These are phyloP conservation scores for Mycena olivaceomarginata DNA, from an alignment of 768 basidiomycete genomes.

Conservation along the genomic window DNA sequence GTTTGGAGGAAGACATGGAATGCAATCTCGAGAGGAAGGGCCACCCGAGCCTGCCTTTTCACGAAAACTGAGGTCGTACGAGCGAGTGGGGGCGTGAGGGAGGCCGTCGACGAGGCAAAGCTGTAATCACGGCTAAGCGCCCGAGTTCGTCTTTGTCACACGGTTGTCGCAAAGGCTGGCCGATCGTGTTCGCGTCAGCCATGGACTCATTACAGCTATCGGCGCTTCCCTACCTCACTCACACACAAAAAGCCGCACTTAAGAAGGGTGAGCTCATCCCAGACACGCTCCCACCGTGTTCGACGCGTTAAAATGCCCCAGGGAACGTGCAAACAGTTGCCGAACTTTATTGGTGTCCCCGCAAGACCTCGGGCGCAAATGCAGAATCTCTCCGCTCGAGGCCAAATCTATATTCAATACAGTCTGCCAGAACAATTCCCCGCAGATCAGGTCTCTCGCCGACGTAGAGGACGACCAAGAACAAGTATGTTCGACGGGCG, in stretches of 20 bases:
- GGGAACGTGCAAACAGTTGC: slow-evolving; percentile 68
- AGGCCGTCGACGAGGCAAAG: too few species aligned
- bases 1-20: slow-evolving; percentile 57
- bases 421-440: slow-evolving; percentile 66
- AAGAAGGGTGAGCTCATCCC: slow-evolving; percentile 56
- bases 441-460: slow-evolving; percentile 52
- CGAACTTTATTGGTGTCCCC: slow-evolving; percentile 71
- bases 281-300: not conserved
- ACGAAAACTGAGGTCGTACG: too few species aligned
- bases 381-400: slow-evolving; percentile 70
- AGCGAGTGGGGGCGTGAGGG: too few species aligned
- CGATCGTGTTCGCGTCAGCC: not conserved
- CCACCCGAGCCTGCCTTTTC: too few species aligned
- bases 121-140: too few species aligned
- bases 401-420: slow-evolving; percentile 69
- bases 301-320: slow-evolving; percentile 49
- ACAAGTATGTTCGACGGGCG: slow-evolving; percentile 84
- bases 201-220: slow-evolving; percentile 40
- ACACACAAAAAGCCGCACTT: slow-evolving; percentile 56
- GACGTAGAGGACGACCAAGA: slow-evolving; percentile 50
- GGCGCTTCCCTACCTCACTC: slow-evolving; percentile 49
- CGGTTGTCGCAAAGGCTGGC: not conserved
- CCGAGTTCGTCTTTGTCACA: not conserved
- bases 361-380: slow-evolving; percentile 74
- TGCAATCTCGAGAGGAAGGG: not conserved